Evolutionary conservation across 225 moss, liverwort and hornwort genomes (phyloP), one percentile per base, ranked within the genome.

Genomic region (Physcomitrium patens): DNA sequence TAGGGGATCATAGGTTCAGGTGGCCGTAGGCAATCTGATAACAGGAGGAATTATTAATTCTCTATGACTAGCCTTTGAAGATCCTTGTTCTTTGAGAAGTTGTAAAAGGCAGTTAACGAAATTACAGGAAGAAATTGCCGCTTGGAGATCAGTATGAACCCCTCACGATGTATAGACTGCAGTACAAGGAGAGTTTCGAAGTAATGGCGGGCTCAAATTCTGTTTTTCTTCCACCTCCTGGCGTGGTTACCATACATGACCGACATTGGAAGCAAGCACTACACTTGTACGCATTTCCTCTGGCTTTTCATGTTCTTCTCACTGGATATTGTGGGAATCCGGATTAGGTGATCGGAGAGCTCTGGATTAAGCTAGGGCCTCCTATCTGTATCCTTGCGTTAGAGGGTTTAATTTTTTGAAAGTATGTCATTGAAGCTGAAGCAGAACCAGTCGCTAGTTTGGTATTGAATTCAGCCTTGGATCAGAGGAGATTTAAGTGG

Each of bases 311-410:
- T 65, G 75, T 78, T 54, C 58, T 60, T 69, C 26, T 11, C 37
- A 70, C 54, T 67, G 72, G 74, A 46, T 72, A 76, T 75, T 70
- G 87, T 51, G 61, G 79, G 64, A 81, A 67, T 47, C 81, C 87
- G 22, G 84, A 77, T n/a, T 84, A 87, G 75, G 56, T 73, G 68
- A 59, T 41, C 46, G 27, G 10, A 44, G 20, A 58, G 43, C 14
- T 23, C 65, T 44, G 59, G 74, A 71, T 80, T 62, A 69, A 65
- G 72, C 47, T 17, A 28, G 31, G 31, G 2, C 31, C 31, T 37
- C 31, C 31, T 37, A 37, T 1, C 31, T 37, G 31, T 37, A 50
- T 5, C 17, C 19, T 19, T 20, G 3, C 24, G 18, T 12, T 0
- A 37, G 23, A 15, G 44, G 63, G 22, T 9, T 9, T 15, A 3